A percentile compares a stretch with the other conserved stretches of the same genome.
phyloP scores from a whole-genome alignment of 192 early-diverging fungal species.

The Podila epigama region DNA sequence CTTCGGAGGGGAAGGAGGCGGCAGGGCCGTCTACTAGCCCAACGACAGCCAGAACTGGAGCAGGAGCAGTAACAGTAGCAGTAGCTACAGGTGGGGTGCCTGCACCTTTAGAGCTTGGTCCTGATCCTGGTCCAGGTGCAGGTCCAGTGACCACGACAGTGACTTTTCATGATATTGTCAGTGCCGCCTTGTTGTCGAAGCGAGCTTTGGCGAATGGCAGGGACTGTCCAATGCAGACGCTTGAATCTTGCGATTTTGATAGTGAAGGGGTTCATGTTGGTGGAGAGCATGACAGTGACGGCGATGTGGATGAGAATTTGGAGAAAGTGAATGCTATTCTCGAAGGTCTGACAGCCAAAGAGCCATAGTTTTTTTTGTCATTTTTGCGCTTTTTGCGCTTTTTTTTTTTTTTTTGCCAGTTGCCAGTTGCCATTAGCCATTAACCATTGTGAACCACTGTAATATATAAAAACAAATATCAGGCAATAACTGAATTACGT shows the following conservation, averaged over 20 bases:
- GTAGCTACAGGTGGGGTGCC: background rate
- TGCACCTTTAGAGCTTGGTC: background rate
- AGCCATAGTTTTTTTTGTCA: constrained; percentile 6
- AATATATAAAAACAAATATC: too few relatives aligned
- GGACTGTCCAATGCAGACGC: background rate
- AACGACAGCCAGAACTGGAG: background rate
- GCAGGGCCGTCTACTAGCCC: background rate
- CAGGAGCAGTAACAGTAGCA: constrained; percentile 7
- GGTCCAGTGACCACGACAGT: constrained; percentile 14
- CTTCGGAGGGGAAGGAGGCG: background rate
- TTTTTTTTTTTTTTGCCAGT: background rate
- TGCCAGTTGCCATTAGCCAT: too few relatives aligned
- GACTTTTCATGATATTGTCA: constrained; percentile 48
- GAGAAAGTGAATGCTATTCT: constrained; percentile 17
- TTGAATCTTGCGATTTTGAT: background rate
- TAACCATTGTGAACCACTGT: too few relatives aligned
- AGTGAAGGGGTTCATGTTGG: background rate
- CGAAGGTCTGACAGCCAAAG: constrained; percentile 15
- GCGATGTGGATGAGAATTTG: constrained; percentile 8
- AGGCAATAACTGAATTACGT: too few relatives aligned
- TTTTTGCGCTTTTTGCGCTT: background rate
- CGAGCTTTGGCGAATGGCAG: constrained; percentile 5
- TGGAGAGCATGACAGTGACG: constrained; percentile 1
- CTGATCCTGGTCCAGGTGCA: background rate
- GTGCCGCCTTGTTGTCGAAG: constrained; percentile 21